phyloP scores from a whole-genome alignment of 208 protist genomes.

The Leishmania turanica region DNA sequence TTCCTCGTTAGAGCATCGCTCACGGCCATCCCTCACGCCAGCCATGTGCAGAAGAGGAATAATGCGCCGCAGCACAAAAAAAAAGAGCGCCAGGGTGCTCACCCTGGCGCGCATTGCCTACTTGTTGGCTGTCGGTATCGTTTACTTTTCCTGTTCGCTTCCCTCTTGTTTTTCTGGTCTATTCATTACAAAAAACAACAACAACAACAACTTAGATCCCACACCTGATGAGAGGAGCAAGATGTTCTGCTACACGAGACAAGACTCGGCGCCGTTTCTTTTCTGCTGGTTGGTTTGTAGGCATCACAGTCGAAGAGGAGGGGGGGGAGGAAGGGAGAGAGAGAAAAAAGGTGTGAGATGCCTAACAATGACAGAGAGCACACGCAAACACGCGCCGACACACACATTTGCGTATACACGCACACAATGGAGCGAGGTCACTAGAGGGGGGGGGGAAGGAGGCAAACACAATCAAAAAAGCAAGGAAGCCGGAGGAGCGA shows the following conservation, averaged over 20 bases:
- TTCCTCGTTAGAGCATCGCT: background rate
- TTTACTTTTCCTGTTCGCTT: background rate
- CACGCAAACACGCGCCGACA: background rate
- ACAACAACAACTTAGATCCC: background rate
- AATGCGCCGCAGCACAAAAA: background rate
- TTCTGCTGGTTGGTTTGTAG: background rate
- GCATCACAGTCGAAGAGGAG: background rate
- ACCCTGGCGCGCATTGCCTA: background rate
- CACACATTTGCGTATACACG: background rate
- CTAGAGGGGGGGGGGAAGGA: background rate
- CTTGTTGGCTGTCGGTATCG: background rate
- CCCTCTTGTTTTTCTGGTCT: background rate
- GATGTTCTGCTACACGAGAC: background rate
- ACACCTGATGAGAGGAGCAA: background rate
- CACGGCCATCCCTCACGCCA: background rate
- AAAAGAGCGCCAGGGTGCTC: background rate
- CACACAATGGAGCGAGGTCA: background rate
- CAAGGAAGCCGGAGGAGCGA: background rate
- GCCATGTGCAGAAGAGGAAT: background rate
- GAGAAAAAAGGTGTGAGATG: background rate
- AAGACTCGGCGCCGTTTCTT: background rate
- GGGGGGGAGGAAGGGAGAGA: background rate
- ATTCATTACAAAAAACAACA: no score
- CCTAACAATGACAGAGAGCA: background rate
- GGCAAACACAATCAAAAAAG: background rate